Evolutionary conservation across 768 basidiomycete genomes (phyloP).

Genomic region (Mycena indigotica): DNA sequence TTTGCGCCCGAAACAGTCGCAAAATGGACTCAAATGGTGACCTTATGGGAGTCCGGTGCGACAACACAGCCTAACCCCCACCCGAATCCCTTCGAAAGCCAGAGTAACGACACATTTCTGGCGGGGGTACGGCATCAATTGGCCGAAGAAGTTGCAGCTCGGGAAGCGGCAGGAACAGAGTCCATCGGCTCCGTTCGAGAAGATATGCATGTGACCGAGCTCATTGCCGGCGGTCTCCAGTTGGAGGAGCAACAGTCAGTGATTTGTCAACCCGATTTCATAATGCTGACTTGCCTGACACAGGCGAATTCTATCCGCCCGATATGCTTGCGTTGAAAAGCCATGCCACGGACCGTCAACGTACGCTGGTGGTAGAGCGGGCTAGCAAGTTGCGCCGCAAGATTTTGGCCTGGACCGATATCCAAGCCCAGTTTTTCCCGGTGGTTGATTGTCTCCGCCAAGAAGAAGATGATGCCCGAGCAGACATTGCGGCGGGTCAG

Average conservation of each 20-base stretch:
- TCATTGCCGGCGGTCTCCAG: neutral
- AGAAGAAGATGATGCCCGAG: conserved; percentile 4
- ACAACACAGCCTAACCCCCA: neutral
- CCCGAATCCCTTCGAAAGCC: neutral
- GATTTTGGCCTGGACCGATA: conserved; percentile 11
- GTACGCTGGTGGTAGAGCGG: conserved; percentile 1
- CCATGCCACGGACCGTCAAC: conserved; percentile 7
- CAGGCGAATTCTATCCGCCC: neutral
- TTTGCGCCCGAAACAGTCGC: neutral
- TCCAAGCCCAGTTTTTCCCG: conserved; percentile 5
- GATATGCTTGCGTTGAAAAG: neutral
- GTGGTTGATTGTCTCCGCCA: conserved; percentile 1
- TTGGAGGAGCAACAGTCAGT: conserved; percentile 1
- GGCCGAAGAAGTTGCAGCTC: conserved; percentile 12
- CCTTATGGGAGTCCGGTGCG: neutral
- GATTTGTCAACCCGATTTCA: no score
- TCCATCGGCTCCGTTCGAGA: neutral
- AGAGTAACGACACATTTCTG: conserved; percentile 3
- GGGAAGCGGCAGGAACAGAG: neutral
- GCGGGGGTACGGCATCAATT: conserved; percentile 9
- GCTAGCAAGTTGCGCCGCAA: conserved; percentile 12
- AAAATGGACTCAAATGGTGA: neutral
- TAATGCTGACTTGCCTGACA: no score
- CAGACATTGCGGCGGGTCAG: neutral
- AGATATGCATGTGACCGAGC: neutral